Evolutionary conservation across 1,284 basidiomycete species (phyloP).

Genomic region (Boletus nobilissimus): DNA sequence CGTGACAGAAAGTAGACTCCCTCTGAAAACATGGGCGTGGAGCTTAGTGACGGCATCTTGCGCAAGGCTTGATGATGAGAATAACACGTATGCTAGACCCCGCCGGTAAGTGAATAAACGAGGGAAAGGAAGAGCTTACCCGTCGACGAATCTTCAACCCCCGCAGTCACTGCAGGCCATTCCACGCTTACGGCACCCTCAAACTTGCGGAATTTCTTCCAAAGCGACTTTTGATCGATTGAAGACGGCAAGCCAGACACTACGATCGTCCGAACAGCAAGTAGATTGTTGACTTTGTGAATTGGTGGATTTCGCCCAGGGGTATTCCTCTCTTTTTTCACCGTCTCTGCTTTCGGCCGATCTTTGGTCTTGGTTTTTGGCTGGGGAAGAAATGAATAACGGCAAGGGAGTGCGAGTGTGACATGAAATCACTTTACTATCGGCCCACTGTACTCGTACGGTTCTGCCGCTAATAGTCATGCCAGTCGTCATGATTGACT

Average conservation of each 20-base stretch:
- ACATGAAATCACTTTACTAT: conserved; percentile 66
- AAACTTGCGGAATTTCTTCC: conserved; percentile 90
- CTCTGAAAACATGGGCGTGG: conserved; percentile 95
- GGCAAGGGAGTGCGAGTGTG: neutral
- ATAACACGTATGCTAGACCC: conserved; percentile 76
- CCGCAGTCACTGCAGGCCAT: conserved; percentile 68
- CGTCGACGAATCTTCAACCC: conserved; percentile 54
- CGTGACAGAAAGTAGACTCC: conserved; percentile 85
- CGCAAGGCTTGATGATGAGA: conserved; percentile 78
- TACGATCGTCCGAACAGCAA: conserved; percentile 84
- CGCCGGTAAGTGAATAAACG: conserved; percentile 35
- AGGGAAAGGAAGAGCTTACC: conserved; percentile 39
- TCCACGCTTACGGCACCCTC: conserved; percentile 76
- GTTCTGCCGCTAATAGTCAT: conserved; percentile 71
- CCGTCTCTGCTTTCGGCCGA: conserved; percentile 25
- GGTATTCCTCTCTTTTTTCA: conserved; percentile 50
- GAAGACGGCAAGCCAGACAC: conserved; percentile 78
- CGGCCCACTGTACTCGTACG: conserved; percentile 84
- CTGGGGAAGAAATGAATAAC: conserved; percentile 36
- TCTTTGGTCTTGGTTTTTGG: conserved; percentile 56
- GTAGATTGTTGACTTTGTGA: conserved; percentile 66
- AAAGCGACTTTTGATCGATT: conserved; percentile 79
- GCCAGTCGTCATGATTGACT: conserved; percentile 65
- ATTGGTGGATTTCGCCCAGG: conserved; percentile 49
- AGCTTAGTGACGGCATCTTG: conserved; percentile 83